Evolutionary conservation across 2,329 filamentous ascomycete species (phyloP).

Genomic region (Parastagonospora nodorum): DNA sequence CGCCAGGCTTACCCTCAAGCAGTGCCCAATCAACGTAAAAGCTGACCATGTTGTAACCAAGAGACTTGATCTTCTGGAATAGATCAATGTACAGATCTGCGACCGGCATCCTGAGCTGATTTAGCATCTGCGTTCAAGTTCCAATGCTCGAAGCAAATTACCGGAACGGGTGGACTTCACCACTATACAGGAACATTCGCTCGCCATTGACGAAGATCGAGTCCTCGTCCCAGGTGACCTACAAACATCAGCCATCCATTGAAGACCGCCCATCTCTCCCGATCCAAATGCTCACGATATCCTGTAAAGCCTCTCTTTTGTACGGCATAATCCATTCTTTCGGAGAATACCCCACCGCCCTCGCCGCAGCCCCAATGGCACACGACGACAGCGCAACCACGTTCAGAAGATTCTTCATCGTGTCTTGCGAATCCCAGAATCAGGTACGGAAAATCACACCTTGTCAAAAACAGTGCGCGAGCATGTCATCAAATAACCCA

Average conservation of each 20-base stretch:
- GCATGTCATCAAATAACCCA: too few species aligned
- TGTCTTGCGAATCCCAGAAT: conserved; percentile 5
- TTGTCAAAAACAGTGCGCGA: background rate
- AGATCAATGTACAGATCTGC: conserved; percentile 70
- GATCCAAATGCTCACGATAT: conserved; percentile 54
- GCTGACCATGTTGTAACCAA: conserved; percentile 79
- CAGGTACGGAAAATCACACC: too few species aligned
- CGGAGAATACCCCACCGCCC: conserved; percentile 56
- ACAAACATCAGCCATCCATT: conserved; percentile 3
- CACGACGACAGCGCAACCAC: conserved; percentile 45
- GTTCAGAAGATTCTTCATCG: conserved; percentile 25
- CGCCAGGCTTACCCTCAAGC: conserved; percentile 72
- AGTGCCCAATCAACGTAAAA: conserved; percentile 83
- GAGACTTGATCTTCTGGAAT: conserved; percentile 80
- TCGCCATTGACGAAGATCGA: conserved; percentile 73
- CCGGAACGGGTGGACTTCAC: conserved; percentile 74
- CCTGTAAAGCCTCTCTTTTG: conserved; percentile 58
- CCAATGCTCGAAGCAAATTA: conserved; percentile 24
- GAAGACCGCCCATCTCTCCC: background rate
- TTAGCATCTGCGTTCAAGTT: conserved; percentile 7
- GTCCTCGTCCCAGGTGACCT: conserved; percentile 73
- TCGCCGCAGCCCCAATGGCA: conserved; percentile 52
- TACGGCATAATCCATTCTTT: conserved; percentile 56
- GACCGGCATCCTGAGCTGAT: conserved; percentile 58
- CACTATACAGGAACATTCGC: conserved; percentile 72